A percentile compares a stretch with the other conserved stretches of the same genome.
Conservation (phyloP, 768 basidiomycete species). For the Trametes sanguinea region DNA sequence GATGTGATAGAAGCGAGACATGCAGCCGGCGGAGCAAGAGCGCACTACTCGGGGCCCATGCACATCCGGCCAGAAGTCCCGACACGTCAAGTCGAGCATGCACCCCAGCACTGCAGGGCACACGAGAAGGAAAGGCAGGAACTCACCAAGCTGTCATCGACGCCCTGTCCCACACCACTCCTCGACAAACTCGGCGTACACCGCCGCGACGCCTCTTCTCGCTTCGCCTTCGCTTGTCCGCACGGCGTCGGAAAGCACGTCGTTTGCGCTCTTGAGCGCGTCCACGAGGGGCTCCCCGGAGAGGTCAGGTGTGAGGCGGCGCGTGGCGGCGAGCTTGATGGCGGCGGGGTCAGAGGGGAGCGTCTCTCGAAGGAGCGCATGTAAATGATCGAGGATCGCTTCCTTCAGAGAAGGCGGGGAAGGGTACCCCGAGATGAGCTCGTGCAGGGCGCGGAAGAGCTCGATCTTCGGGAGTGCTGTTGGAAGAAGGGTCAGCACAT, state of each 20-base stretch:
- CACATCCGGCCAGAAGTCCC: constrained; percentile 47
- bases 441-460: constrained; percentile 45
- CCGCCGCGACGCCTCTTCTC: constrained; percentile 34
- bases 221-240: constrained; percentile 22
- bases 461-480: constrained; percentile 43
- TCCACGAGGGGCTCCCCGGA: constrained; percentile 57
- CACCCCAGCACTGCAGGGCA: constrained; percentile 1
- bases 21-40: constrained; percentile 43
- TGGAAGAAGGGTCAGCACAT: constrained; percentile 17
- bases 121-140: constrained; percentile 1
- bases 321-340: constrained; percentile 43
- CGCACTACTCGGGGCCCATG: constrained; percentile 38
- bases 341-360: constrained; percentile 42
- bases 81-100: neutral
- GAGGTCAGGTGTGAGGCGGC: constrained; percentile 35
- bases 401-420: constrained; percentile 41
- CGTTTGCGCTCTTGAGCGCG: constrained; percentile 50
- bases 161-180: constrained; percentile 45
- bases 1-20: constrained; percentile 12
- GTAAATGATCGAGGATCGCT: constrained; percentile 45
- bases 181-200: constrained; percentile 48
- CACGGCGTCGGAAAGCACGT: constrained; percentile 45
- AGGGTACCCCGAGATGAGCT: constrained; percentile 46
- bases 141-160: constrained; percentile 36
- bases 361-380: constrained; percentile 40